These are phyloP conservation scores for Wickerhamiella lipophila DNA, from an alignment of 805 yeast genomes.

Conservation along the genomic window DNA sequence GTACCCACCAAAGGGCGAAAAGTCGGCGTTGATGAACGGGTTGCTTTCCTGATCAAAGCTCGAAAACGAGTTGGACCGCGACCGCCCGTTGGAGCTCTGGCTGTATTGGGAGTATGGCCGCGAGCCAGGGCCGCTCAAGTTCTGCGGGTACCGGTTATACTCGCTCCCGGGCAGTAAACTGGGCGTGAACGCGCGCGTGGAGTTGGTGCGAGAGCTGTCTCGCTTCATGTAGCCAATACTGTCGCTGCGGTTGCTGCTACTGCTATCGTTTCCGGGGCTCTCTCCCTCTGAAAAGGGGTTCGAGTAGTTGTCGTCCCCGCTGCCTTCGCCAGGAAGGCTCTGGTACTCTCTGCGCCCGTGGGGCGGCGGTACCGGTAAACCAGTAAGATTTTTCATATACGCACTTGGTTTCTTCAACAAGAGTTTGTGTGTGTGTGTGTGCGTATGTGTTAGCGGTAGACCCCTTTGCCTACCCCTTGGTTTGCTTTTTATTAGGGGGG, in stretches of 20 bases:
- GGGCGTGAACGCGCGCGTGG: slow-evolving; percentile 16
- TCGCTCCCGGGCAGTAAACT: slow-evolving; percentile 21
- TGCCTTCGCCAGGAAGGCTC: slow-evolving; percentile 17
- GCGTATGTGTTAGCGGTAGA: too few relatives aligned
- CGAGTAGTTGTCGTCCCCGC: slow-evolving; percentile 9
- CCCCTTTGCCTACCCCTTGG: too few relatives aligned
- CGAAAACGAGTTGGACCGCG: slow-evolving; percentile 15
- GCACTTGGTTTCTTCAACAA: too few relatives aligned
- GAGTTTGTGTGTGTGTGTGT: too few relatives aligned
- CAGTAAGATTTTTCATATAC: slow-evolving; percentile 13
- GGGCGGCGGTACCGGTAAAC: slow-evolving; percentile 13
- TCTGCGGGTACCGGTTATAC: slow-evolving; percentile 29
- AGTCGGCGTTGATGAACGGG: slow-evolving; percentile 29
- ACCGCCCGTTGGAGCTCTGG: slow-evolving; percentile 9
- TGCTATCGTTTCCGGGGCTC: slow-evolving; percentile 12
- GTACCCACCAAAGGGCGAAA: slow-evolving; percentile 85
- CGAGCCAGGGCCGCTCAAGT: slow-evolving; percentile 14
- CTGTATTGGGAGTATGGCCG: slow-evolving; percentile 12
- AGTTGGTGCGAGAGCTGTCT: slow-evolving; percentile 11
- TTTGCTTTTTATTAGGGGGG: too few relatives aligned
- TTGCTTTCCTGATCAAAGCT: slow-evolving; percentile 20
- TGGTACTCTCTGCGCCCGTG: slow-evolving; percentile 16
- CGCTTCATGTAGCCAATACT: slow-evolving; percentile 3
- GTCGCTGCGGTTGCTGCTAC: slow-evolving; percentile 11
- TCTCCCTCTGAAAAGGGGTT: slow-evolving; percentile 14